Evolutionary conservation across 2,329 filamentous ascomycete species (phyloP), one percentile per base, ranked within the genome.

Genomic region (Magnaporthiopsis rhizophila): DNA sequence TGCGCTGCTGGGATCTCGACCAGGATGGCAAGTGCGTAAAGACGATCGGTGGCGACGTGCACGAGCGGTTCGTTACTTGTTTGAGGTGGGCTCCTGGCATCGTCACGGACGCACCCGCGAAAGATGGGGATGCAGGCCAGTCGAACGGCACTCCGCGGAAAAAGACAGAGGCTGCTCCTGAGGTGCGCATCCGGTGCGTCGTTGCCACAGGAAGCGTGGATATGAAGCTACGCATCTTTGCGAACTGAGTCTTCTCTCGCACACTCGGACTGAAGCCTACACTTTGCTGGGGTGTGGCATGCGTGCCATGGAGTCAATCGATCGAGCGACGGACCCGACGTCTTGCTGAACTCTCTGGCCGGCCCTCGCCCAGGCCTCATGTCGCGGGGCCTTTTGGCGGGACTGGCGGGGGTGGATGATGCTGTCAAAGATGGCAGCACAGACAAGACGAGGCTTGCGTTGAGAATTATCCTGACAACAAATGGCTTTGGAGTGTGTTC

Each of bases 11-110:
- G 94, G 94, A 98, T 78, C 79, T 98, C 32, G 84, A 85, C 32
- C 94, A 98, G 73, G 92, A 96, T 74, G 91, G 91, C 58, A 93
- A 92, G 72, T 94, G 92, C 70, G 92, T 97, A 69, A 94, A 94
- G 76, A 88, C 86, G 0, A 79, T 98, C 21, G 81, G 83, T 53
- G 61, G 61, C 24, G 90, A 92, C 67, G 87, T 87, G 0, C 92
- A 96, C 73, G 87, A 84, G 5, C 92, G 92, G 72, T 97, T 98
- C 71, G 86, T 97, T 62, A 92, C 86, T 66, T 94, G 90, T 72
- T 81, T 97, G 71, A 80, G 92, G 67, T 98, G 94, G 93, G 94
- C 92, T 2, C 93, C 93, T 0, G 86, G 86, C 56, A 80, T 91
- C 30, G 79, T 85, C 66, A 91, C 89, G 70, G 86, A 90, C 65